Evolutionary conservation across 176 grass and related monocot species (phyloP), one percentile per base, ranked within the genome.

Genomic region (Carex myosuroides): DNA sequence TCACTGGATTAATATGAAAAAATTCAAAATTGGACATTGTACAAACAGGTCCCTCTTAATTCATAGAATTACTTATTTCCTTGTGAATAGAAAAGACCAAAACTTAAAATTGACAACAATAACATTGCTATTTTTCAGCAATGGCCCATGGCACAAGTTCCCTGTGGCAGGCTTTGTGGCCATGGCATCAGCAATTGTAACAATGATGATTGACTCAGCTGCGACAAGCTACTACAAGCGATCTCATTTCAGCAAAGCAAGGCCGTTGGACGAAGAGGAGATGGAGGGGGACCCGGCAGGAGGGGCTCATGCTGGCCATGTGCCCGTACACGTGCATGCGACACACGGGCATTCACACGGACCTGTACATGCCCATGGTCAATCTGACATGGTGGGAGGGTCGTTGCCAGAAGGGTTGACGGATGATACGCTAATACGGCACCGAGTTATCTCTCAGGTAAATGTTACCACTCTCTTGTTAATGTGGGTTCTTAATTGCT

Each of bases 361-460:
- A 30, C 86, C 88, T 18, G 67, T 50, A 0, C 79, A 75, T 61
- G 41, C 20, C 60, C 60, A 65, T 65, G 61, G 50, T 77, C 73
- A 77, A 13, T 17, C 60, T 64, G 80, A 83, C n/a, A 30, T 54
- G 42, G 37, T 16, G 2, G 74, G 39, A 4, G 86, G 64, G 24
- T 85, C 91, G 5, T 85, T 67, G n/a, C 84, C 92, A 84, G 91
- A 88, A 63, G 86, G 75, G 37, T 88, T 92, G 56, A 42, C 84
- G 3, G 81, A 89, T 39, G 92, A 98, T 22, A 90, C 84, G 6
- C 91, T 39, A 39, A 5, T 98, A 46, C 81, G 95, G 50, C 92
- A 93, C 83, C 92, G 91, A 81, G 89, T 98, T 24, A 83, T 98
- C 24, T 98, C 95, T 82, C 95, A 98, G 88, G 95, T 94, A 89